These are phyloP conservation scores for Mrakia blollopis DNA, from an alignment of 768 basidiomycete genomes.

Conservation along the genomic window DNA sequence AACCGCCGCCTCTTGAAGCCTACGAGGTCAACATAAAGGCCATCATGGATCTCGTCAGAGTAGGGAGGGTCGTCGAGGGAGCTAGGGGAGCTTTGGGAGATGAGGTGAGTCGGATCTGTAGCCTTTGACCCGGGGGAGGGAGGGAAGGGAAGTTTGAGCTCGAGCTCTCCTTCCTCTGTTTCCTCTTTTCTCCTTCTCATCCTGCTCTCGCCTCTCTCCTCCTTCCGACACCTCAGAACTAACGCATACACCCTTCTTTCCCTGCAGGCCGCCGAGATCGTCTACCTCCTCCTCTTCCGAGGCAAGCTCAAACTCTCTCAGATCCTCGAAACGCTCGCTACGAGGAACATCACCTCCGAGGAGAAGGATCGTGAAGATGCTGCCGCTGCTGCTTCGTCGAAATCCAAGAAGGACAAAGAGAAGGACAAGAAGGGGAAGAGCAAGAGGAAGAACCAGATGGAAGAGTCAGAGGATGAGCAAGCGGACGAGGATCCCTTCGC, in stretches of 20 bases:
- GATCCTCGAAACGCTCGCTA: slow-evolving; percentile 51
- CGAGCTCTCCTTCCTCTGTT: background rate
- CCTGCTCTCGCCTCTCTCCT: background rate
- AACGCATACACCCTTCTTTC: background rate
- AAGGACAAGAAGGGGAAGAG: slow-evolving; percentile 20
- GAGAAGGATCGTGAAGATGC: slow-evolving; percentile 2
- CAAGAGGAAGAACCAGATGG: slow-evolving; percentile 8
- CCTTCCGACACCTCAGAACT: background rate
- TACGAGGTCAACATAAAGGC: slow-evolving; percentile 74
- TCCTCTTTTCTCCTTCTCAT: too few relatives aligned
- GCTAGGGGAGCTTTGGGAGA: slow-evolving; percentile 67
- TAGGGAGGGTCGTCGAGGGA: slow-evolving; percentile 73
- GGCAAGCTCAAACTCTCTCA: slow-evolving; percentile 78
- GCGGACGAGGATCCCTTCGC: background rate
- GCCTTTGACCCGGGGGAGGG: too few relatives aligned
- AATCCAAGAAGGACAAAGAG: background rate
- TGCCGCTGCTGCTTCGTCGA: background rate
- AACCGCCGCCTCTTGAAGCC: slow-evolving; percentile 46
- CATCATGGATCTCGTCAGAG: slow-evolving; percentile 73
- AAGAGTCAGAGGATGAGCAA: background rate
- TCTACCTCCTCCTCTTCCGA: slow-evolving; percentile 71
- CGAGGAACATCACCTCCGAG: background rate
- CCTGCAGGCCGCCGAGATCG: slow-evolving; percentile 64
- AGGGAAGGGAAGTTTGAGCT: background rate
- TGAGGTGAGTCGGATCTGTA: slow-evolving; percentile 51